These are phyloP conservation scores for Colletotrichum cereale DNA, from an alignment of 2,329 filamentous ascomycete species.

Conservation along the genomic window DNA sequence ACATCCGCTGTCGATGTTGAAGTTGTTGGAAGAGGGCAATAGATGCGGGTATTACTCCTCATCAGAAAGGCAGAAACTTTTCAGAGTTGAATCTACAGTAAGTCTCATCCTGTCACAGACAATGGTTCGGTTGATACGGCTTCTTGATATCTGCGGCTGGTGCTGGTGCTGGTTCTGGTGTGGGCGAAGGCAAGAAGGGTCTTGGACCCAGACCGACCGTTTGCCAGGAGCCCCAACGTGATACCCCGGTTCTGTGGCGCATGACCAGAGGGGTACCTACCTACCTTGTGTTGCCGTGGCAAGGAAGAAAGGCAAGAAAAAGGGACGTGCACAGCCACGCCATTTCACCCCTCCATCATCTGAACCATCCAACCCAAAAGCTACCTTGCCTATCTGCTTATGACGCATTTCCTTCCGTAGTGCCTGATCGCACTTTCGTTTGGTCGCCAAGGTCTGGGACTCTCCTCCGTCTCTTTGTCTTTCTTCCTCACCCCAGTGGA, in stretches of 20 bases:
- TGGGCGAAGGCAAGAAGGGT: neutral
- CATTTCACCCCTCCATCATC: constrained; percentile 38
- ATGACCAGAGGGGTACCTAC: neutral
- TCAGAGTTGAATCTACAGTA: neutral
- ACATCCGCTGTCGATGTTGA: neutral
- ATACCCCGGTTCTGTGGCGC: constrained; percentile 30
- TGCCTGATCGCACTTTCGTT: constrained; percentile 36
- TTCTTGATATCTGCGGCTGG: neutral
- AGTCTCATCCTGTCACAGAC: neutral
- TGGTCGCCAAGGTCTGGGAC: constrained; percentile 34
- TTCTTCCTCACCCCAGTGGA: constrained; percentile 18
- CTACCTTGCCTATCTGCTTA: constrained; percentile 44
- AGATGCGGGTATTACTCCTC: neutral
- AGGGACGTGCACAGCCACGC: constrained; percentile 45
- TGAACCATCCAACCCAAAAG: constrained; percentile 30
- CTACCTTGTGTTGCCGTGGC: constrained; percentile 33
- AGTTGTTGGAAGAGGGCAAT: neutral
- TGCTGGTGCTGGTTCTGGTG: neutral
- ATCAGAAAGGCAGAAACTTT: neutral
- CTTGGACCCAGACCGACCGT: constrained; percentile 10
- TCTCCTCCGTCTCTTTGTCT: constrained; percentile 28
- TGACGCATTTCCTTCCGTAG: constrained; percentile 46
- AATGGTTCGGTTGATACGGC: neutral
- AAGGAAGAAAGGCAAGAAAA: constrained; percentile 24
- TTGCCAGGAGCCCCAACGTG: constrained; percentile 9